Evolutionary conservation across 129 eudicot species (phyloP).

Genomic region (Deinandra increscens): DNA sequence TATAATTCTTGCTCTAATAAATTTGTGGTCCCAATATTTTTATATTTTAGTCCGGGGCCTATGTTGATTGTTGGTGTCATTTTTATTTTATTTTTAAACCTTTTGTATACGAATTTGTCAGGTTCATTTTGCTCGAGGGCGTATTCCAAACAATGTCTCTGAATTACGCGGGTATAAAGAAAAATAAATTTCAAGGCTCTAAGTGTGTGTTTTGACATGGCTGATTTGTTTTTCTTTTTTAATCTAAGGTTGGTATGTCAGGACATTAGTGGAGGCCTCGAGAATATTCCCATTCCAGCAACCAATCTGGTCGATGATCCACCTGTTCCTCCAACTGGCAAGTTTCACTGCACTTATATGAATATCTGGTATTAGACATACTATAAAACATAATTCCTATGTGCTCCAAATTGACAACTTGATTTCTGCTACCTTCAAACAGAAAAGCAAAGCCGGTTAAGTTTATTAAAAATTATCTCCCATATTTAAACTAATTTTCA

Average conservation of each 20-base stretch:
- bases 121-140: conserved; percentile 68
- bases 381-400: not conserved
- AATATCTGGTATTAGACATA: not conserved
- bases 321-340: conserved; percentile 68
- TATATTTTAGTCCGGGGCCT: not conserved
- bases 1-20: conserved; percentile 2
- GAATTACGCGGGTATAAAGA: conserved; percentile 73
- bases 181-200: not conserved
- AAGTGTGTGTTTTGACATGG: conserved; percentile 9
- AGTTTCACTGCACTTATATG: conserved; percentile 14
- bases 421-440: not conserved
- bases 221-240: conserved; percentile 1
- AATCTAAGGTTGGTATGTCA: conserved; percentile 73
- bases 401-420: not conserved
- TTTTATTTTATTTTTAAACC: not conserved
- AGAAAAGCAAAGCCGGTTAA: not conserved
- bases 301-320: conserved; percentile 88
- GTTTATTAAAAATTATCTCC: not conserved
- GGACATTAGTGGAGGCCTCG: conserved; percentile 76
- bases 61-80: not conserved
- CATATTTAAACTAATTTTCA: not conserved
- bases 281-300: conserved; percentile 76
- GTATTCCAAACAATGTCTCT: conserved; percentile 55
- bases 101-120: conserved; percentile 23
- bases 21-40: not conserved